These are phyloP conservation scores for Clitopilus hobsonii DNA, from an alignment of 768 basidiomycete genomes.

Conservation along the genomic window DNA sequence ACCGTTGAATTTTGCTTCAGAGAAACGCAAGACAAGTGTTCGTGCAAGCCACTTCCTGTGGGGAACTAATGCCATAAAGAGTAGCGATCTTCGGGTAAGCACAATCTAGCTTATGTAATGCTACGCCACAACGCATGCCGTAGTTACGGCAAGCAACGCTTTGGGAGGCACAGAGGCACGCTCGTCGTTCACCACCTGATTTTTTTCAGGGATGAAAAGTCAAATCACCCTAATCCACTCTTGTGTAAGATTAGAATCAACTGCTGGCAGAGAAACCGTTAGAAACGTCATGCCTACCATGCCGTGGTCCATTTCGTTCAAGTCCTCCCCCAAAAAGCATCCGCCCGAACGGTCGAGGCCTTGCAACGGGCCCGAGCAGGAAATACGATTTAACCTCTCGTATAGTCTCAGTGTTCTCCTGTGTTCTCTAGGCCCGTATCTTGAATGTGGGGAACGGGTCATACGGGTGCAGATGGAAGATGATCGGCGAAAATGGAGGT, in stretches of 20 bases:
- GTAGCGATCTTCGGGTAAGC: not conserved
- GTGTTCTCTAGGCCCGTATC: not conserved
- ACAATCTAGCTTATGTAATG: not conserved
- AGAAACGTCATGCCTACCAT: no score
- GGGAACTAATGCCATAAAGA: not conserved
- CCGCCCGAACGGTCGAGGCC: no score
- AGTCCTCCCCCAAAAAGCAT: no score
- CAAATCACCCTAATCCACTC: no score
- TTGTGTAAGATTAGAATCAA: no score
- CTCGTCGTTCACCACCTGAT: not conserved
- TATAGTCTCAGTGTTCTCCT: no score
- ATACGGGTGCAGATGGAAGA: not conserved
- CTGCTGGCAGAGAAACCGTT: no score
- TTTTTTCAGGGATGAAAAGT: no score
- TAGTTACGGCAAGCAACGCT: not conserved
- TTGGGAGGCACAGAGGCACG: not conserved
- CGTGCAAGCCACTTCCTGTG: not conserved
- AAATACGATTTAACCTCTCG: not conserved
- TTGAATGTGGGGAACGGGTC: not conserved
- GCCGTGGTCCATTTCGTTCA: no score
- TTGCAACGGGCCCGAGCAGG: no score
- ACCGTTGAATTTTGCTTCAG: no score
- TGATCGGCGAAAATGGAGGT: not conserved
- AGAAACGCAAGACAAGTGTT: no score
- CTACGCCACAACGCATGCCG: not conserved